Conservation (phyloP, 805 yeast species). For the Yarrowia phangngaensis region DNA sequence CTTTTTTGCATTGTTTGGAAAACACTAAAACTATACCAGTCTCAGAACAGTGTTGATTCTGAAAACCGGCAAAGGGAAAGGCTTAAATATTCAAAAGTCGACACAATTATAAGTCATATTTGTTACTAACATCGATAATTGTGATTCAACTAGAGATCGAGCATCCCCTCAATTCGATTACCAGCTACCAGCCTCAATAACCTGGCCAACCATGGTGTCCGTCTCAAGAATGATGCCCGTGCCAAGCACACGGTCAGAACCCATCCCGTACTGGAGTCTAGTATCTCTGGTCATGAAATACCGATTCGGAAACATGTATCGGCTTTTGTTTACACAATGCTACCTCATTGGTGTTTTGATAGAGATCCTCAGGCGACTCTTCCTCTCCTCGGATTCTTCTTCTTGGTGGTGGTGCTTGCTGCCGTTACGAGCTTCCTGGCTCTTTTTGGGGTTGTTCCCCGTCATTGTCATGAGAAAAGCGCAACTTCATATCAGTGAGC, state of each 20-base stretch:
- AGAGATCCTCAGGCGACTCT: neutral
- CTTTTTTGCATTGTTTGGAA: no score
- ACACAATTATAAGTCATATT: no score
- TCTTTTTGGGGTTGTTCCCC: constrained; percentile 18
- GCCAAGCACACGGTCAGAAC: constrained; percentile 16
- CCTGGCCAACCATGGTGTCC: constrained; percentile 8
- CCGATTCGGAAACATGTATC: constrained; percentile 23
- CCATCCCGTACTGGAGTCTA: constrained; percentile 17
- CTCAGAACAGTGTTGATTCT: no score
- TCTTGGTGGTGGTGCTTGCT: constrained; percentile 25
- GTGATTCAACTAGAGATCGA: no score
- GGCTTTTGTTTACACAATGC: constrained; percentile 8
- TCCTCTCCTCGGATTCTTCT: neutral
- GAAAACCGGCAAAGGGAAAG: no score
- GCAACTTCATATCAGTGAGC: constrained; percentile 26
- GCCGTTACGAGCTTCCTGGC: constrained; percentile 15
- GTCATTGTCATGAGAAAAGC: constrained; percentile 30
- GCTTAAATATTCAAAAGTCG: no score
- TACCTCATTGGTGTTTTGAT: constrained; percentile 9
- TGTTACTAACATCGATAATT: neutral
- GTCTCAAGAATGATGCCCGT: constrained; percentile 26
- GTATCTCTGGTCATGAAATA: constrained; percentile 16
- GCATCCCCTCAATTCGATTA: no score
- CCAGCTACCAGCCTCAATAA: no score
- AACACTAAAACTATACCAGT: no score